These are phyloP conservation scores for Canna indica DNA, from an alignment of 176 grass and related monocot genomes.

Conservation along the genomic window DNA sequence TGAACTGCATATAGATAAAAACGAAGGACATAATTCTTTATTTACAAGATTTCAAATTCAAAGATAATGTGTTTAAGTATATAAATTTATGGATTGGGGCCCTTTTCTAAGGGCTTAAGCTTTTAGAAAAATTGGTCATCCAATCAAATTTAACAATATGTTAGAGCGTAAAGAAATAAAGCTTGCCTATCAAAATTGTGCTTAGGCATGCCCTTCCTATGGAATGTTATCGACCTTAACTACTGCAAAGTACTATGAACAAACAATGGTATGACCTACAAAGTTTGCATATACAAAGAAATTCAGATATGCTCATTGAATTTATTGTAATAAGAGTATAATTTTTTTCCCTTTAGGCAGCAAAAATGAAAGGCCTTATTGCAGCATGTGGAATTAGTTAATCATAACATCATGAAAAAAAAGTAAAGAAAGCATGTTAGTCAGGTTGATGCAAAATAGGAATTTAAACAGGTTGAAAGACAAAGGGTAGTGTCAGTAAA, in stretches of 20 bases:
- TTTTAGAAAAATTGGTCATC: no score
- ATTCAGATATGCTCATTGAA: no score
- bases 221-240: neutral
- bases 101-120: no score
- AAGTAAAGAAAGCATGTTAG: neutral
- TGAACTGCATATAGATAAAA: no score
- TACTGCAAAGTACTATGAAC: neutral
- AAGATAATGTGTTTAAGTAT: neutral
- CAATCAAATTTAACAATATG: neutral
- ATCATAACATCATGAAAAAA: neutral
- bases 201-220: neutral
- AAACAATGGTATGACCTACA: neutral
- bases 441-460: neutral
- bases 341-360: neutral
- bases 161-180: neutral
- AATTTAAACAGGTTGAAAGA: neutral
- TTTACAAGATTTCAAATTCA: neutral
- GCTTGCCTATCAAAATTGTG: neutral
- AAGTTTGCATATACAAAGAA: neutral
- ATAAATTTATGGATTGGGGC: no score
- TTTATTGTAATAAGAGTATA: neutral
- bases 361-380: neutral
- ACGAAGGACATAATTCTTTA: neutral
- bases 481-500: constrained; percentile 14
- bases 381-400: no score